Base-by-base conservation (phyloP, 2,329 filamentous ascomycete genomes). In the Metarhizium guizhouense region DNA sequence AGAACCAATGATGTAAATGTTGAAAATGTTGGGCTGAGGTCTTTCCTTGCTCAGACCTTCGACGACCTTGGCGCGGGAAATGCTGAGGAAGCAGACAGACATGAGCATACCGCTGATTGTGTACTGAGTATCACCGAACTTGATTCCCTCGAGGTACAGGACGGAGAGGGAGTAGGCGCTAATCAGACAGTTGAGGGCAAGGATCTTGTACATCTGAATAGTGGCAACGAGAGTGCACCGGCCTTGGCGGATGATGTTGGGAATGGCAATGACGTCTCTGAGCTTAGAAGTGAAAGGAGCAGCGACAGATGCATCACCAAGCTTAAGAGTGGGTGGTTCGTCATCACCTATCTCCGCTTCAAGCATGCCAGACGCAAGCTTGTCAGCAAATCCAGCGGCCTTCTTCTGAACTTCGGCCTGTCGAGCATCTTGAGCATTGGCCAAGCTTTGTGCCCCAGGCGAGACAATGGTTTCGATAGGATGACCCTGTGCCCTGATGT, bases 161-260 rank as follows among this genome's bases (percentile, higher is more conserved):
- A 99, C 94, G 70, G 89, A 95, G 68, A 99, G 75, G 72, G 90
- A 96, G 83, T 99, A 99, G 42, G 94, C 94, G 64, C 90, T 96
- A 69, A 99, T 99, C 64, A 99, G 79, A 70, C 94, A 99, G 78
- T 99, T 99, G 57, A 99, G 78, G 7, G 94, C 94, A 53, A 99
- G 83, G 65, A 99, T 99, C 81, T 96, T 99, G 84, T 99, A 99
- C 93, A 99, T 99, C 77, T 99, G 94, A 61, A 99, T 97, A 0
- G 94, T 99, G 36, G 94, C 94, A 54, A 99, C 94, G 20, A 99
- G 84, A 7, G 94, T 99, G 77, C 94, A 99, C 59, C 94, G 88
- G 56, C 94, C 94, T 76, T 99, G 94, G 57, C 94, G 89, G 66
- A 99, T 94, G 65, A 99, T 99, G 75, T 99, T 99, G 53, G 94